Evolutionary conservation across 2,329 filamentous ascomycete genomes (phyloP).

Genomic region (Xenoacremonium recifei): DNA sequence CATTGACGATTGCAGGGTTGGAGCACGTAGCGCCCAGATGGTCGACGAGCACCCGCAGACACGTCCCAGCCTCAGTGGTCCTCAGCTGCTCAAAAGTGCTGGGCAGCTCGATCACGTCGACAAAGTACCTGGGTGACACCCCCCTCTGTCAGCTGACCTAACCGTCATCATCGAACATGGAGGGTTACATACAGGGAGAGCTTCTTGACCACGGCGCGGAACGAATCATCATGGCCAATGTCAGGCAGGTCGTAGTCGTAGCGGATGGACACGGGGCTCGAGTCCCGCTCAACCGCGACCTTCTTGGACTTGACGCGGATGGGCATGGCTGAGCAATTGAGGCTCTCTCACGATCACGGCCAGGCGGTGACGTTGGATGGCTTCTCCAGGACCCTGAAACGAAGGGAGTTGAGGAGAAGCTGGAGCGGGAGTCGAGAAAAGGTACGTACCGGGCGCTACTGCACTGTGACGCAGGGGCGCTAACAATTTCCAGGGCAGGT

Average conservation of each 20-base stretch:
- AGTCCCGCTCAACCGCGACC: constrained; percentile 29
- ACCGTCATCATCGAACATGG: neutral
- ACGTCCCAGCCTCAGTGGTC: constrained; percentile 61
- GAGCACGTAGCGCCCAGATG: constrained; percentile 62
- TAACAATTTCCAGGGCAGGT: neutral
- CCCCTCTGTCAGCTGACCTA: constrained; percentile 1
- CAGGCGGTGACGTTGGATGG: neutral
- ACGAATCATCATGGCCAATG: constrained; percentile 57
- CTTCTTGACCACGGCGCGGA: constrained; percentile 65
- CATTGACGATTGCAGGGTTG: constrained; percentile 70
- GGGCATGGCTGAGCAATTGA: no score
- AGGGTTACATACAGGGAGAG: constrained; percentile 52
- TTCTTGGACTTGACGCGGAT: constrained; percentile 35
- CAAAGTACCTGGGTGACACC: constrained; percentile 53
- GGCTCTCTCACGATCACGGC: no score
- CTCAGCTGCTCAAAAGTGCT: constrained; percentile 73
- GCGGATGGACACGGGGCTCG: constrained; percentile 34
- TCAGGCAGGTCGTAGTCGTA: constrained; percentile 47
- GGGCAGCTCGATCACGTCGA: constrained; percentile 61
- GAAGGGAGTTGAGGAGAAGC: neutral
- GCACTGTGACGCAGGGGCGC: no score
- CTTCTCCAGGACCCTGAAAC: neutral
- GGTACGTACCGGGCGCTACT: no score
- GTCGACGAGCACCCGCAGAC: constrained; percentile 57
- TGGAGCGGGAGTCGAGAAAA: neutral